A percentile compares a stretch with the other conserved stretches of the same genome.
These are phyloP conservation scores for Vitis rupestris DNA, from an alignment of 164 flowering plant genomes.

Conservation along the genomic window DNA sequence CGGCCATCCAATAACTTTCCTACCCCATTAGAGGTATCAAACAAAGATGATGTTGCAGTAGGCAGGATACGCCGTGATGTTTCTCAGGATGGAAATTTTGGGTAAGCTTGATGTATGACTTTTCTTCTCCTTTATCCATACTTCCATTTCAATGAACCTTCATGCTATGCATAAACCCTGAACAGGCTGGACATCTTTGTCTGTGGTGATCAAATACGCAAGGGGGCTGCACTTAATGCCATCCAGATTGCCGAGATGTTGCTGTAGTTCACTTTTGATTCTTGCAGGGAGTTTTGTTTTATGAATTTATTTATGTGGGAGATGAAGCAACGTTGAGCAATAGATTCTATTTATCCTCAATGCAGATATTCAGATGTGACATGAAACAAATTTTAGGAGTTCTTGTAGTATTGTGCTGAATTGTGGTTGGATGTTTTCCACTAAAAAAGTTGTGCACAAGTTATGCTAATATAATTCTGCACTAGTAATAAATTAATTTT, in stretches of 20 bases:
- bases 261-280: conserved; percentile 32
- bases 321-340: background rate
- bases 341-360: background rate
- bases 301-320: background rate
- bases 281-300: background rate
- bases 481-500: too few relatives aligned
- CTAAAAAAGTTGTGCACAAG: background rate
- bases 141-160: background rate
- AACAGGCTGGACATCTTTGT: conserved; percentile 94
- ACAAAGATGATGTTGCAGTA: conserved; percentile 94
- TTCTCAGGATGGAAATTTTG: conserved; percentile 78
- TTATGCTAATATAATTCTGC: too few relatives aligned
- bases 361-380: background rate
- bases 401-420: background rate
- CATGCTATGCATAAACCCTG: background rate
- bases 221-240: conserved; percentile 98
- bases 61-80: conserved; percentile 91
- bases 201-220: conserved; percentile 96
- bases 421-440: background rate
- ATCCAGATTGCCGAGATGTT: conserved; percentile 93
- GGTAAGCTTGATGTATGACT: conserved; percentile 44
- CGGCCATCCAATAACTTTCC: conserved; percentile 84
- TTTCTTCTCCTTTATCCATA: background rate
- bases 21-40: conserved; percentile 89
- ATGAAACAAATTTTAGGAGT: background rate